phyloP scores from a whole-genome alignment of 2,329 filamentous ascomycete species.

The Sporothrix dimorphospora region DNA sequence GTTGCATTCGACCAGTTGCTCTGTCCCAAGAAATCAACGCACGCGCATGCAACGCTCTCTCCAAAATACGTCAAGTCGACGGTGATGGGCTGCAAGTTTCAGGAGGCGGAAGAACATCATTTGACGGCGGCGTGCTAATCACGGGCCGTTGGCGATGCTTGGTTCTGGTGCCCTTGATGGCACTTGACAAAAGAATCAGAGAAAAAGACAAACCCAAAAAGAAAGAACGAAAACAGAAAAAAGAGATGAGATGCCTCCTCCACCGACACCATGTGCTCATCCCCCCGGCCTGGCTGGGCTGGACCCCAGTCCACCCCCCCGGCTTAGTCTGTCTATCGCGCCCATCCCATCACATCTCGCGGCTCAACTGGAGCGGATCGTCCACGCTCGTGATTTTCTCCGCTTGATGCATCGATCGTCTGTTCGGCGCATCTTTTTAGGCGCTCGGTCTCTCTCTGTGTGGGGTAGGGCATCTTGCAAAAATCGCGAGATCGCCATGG shows the following conservation, averaged over 20 bases:
- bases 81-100: background rate
- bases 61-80: background rate
- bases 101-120: slow-evolving; percentile 7
- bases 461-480: background rate
- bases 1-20: background rate
- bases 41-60: background rate
- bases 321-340: background rate
- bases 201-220: background rate
- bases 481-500: slow-evolving; percentile 12
- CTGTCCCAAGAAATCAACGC: background rate
- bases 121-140: slow-evolving; percentile 9
- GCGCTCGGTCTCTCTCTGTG: slow-evolving; percentile 13
- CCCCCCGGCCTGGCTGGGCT: background rate
- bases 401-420: slow-evolving; percentile 3
- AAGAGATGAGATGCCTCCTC: background rate
- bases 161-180: background rate
- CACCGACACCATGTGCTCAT: background rate
- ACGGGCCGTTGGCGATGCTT: background rate
- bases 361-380: background rate
- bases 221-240: background rate
- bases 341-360: background rate
- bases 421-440: background rate
- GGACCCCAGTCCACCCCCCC: background rate
- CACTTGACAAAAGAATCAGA: background rate
- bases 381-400: slow-evolving; percentile 14